Evolutionary conservation across 352 stramenopile species (phyloP).

Genomic region (Plasmopara viticola): DNA sequence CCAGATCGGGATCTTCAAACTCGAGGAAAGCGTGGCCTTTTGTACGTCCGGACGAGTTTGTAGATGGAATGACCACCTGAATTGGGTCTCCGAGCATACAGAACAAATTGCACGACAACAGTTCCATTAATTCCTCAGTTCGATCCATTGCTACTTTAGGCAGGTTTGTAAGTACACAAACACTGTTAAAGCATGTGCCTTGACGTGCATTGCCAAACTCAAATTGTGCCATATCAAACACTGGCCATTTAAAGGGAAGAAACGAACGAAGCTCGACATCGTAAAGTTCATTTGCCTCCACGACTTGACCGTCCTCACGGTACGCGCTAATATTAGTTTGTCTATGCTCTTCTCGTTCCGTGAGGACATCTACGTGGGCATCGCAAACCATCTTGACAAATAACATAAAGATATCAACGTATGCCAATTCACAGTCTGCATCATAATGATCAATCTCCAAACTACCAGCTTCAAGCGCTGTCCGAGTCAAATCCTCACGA

Average conservation of each 20-base stretch:
- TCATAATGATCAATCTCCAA: conserved; percentile 66
- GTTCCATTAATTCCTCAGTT: conserved; percentile 66
- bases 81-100: conserved; percentile 75
- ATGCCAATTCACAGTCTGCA: conserved; percentile 63
- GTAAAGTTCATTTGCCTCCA: conserved; percentile 1
- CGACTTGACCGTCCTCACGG: not conserved
- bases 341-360: conserved; percentile 4
- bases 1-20: conserved; percentile 66
- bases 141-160: conserved; percentile 69
- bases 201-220: conserved; percentile 75
- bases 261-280: conserved; percentile 20
- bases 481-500: conserved; percentile 29
- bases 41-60: conserved; percentile 47
- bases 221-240: conserved; percentile 87
- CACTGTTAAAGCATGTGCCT: conserved; percentile 76
- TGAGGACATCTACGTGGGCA: conserved; percentile 49
- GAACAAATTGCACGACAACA: conserved; percentile 72
- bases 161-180: conserved; percentile 79
- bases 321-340: conserved; percentile 4
- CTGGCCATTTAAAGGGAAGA: conserved; percentile 75
- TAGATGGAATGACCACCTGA: conserved; percentile 73
- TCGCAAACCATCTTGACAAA: conserved; percentile 72
- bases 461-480: conserved; percentile 51
- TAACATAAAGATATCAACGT: conserved; percentile 77
- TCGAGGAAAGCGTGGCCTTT: conserved; percentile 82